A percentile compares a stretch with the other conserved stretches of the same genome.
Conservation (phyloP, 2,329 filamentous ascomycete genomes). For the Microcera coccophila region DNA sequence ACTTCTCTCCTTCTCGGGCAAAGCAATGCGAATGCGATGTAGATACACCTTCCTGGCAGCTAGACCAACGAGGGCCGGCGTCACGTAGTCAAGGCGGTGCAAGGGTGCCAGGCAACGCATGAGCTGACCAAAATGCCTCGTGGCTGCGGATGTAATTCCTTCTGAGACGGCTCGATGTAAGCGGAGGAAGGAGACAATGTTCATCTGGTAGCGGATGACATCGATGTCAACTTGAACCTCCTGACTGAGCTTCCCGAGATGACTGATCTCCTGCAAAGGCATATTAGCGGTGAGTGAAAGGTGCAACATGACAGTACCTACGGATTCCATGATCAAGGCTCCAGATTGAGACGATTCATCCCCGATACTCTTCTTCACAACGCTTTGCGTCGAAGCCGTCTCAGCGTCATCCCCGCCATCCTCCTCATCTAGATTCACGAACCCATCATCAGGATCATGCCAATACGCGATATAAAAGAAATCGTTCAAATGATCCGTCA, state of each 20-base stretch:
- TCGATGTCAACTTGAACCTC: conserved; percentile 67
- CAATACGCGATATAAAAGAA: conserved; percentile 85
- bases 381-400: conserved; percentile 41
- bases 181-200: conserved; percentile 81
- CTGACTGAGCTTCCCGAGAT: conserved; percentile 55
- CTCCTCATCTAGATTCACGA: conserved; percentile 69
- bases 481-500: conserved; percentile 66
- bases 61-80: conserved; percentile 76
- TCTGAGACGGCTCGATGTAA: conserved; percentile 79
- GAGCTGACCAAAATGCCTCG: conserved; percentile 69
- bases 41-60: conserved; percentile 84
- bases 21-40: conserved; percentile 72
- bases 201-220: conserved; percentile 78
- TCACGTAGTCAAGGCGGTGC: conserved; percentile 75
- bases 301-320: conserved; percentile 25
- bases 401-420: conserved; percentile 31
- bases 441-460: conserved; percentile 69
- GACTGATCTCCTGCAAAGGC: conserved; percentile 51
- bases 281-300: conserved; percentile 9
- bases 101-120: conserved; percentile 72
- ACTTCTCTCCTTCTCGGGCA: conserved; percentile 72
- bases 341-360: conserved; percentile 5
- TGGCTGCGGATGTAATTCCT: conserved; percentile 74
- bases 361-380: conserved; percentile 38
- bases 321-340: conserved; percentile 41